phyloP scores from a whole-genome alignment of 2,329 filamentous ascomycete species.

The Bipolaris gigantea region DNA sequence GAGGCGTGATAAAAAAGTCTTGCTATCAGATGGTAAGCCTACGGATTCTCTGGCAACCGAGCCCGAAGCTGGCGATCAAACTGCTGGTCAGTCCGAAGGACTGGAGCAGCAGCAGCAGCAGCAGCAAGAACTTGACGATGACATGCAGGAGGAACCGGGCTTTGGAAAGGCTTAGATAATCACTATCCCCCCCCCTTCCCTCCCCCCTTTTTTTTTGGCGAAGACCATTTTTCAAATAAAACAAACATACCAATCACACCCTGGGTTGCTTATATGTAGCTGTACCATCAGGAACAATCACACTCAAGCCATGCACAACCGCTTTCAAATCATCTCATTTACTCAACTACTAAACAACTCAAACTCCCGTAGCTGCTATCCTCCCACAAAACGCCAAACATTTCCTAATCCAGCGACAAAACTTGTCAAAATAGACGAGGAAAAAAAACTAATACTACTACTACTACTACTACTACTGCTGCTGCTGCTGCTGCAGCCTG shows the following conservation, averaged over 20 bases:
- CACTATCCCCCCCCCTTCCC: too few species aligned
- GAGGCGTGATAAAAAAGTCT: constrained; percentile 23
- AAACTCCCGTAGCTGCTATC: too few species aligned
- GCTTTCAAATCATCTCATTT: background rate
- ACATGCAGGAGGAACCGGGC: constrained; percentile 27
- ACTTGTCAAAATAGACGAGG: background rate
- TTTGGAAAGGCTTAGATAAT: constrained; percentile 35
- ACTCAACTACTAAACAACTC: constrained; percentile 1
- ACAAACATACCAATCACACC: background rate
- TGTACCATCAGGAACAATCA: background rate
- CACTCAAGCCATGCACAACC: background rate
- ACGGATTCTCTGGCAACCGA: constrained; percentile 19
- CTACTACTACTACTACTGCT: too few species aligned
- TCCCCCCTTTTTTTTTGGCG: background rate
- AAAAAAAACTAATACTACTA: too few species aligned
- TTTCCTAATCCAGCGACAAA: background rate
- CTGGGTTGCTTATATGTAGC: background rate
- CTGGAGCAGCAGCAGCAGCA: background rate
- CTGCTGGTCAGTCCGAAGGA: background rate
- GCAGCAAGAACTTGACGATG: constrained; percentile 6
- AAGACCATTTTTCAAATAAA: background rate
- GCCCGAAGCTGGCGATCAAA: constrained; percentile 15
- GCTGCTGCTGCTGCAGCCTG: too few species aligned
- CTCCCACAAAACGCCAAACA: background rate
- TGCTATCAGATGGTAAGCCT: constrained; percentile 12